phyloP scores from a whole-genome alignment of 208 protist species.

The Entamoeba nuttalli region DNA sequence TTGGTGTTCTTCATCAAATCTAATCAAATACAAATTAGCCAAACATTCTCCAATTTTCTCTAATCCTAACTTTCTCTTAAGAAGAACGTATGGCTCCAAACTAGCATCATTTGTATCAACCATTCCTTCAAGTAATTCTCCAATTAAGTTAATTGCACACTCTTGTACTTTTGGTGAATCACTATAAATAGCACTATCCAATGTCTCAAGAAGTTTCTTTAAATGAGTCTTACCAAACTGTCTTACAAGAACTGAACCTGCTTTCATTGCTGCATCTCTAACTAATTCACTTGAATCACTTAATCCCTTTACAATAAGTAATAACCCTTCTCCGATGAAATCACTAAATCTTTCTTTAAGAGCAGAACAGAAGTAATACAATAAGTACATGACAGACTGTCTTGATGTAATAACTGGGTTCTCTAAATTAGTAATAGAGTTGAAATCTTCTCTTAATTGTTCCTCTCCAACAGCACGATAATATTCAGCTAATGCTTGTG shows the following conservation, averaged over 20 bases:
- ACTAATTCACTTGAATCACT: not conserved
- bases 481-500: not conserved
- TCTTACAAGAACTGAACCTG: not conserved
- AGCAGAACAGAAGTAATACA: not conserved
- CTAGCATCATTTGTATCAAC: not conserved
- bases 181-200: not conserved
- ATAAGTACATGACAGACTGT: not conserved
- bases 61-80: not conserved
- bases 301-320: not conserved
- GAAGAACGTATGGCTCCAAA: not conserved
- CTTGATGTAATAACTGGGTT: not conserved
- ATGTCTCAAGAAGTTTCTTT: not conserved
- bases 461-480: not conserved
- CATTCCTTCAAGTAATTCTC: not conserved
- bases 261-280: not conserved
- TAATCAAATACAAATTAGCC: not conserved
- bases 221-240: not conserved
- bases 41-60: not conserved
- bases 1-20: not conserved
- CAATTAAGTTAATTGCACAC: not conserved
- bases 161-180: not conserved
- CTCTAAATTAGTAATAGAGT: not conserved
- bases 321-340: not conserved
- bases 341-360: not conserved
- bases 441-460: not conserved